Evolutionary conservation across 805 yeast genomes (phyloP).

Genomic region (Yamadazyma paraphyllophila): DNA sequence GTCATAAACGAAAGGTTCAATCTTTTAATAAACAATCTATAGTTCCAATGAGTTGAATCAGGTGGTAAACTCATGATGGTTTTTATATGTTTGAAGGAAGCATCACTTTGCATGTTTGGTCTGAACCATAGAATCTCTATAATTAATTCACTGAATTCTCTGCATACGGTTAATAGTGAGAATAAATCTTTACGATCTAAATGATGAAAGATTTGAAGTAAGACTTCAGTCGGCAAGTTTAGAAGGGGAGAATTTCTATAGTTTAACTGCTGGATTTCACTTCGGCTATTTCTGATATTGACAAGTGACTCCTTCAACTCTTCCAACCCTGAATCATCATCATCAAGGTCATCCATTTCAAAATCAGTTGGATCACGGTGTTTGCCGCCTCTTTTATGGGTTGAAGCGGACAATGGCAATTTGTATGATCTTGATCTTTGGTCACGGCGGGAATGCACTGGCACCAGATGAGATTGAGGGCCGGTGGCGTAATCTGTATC

Average conservation of each 20-base stretch:
- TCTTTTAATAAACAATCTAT: slow-evolving; percentile 68
- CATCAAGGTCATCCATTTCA: slow-evolving; percentile 26
- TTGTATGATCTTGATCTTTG: background rate
- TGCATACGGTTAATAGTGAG: slow-evolving; percentile 68
- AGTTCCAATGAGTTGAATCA: slow-evolving; percentile 58
- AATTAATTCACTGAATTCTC: slow-evolving; percentile 73
- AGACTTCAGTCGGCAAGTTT: slow-evolving; percentile 56
- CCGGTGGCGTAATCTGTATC: slow-evolving; percentile 1
- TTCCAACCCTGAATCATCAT: slow-evolving; percentile 26
- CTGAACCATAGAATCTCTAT: slow-evolving; percentile 86
- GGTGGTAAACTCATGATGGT: slow-evolving; percentile 52
- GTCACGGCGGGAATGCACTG: background rate
- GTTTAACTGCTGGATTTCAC: slow-evolving; percentile 23
- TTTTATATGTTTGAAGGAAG: slow-evolving; percentile 51
- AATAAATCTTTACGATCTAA: slow-evolving; percentile 62
- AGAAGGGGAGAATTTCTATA: slow-evolving; percentile 38
- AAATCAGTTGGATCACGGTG: slow-evolving; percentile 2
- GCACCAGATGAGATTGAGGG: background rate
- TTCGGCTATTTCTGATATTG: slow-evolving; percentile 22
- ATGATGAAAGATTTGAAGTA: slow-evolving; percentile 64
- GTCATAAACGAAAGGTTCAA: slow-evolving; percentile 78
- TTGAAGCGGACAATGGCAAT: background rate
- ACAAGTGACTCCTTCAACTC: slow-evolving; percentile 36
- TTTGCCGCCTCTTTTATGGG: background rate
- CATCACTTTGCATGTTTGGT: slow-evolving; percentile 60